phyloP scores from a whole-genome alignment of 257 asterid species.

The Asclepias syriaca region DNA sequence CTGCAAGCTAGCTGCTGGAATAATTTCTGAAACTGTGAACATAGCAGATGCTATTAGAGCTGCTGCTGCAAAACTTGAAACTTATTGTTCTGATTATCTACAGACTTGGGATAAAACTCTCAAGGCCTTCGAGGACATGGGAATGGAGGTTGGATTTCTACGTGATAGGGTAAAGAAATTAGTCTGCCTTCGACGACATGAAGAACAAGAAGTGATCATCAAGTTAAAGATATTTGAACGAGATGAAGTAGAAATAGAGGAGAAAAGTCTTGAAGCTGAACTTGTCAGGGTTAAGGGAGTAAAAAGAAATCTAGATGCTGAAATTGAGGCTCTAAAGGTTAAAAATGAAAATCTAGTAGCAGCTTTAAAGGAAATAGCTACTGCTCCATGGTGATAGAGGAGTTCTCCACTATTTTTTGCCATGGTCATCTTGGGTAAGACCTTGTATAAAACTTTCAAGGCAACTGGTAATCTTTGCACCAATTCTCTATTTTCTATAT shows the following conservation, averaged over 20 bases:
- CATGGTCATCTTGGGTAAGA: neutral
- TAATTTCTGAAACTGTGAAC: conserved; percentile 39
- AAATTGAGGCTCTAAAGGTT: conserved; percentile 32
- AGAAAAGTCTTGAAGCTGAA: conserved; percentile 23
- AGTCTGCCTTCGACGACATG: conserved; percentile 20
- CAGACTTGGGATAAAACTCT: conserved; percentile 51
- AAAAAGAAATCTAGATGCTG: conserved; percentile 24
- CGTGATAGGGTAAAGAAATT: conserved; percentile 35
- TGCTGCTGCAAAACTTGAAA: conserved; percentile 24
- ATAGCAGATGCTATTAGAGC: conserved; percentile 56
- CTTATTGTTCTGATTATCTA: conserved; percentile 22
- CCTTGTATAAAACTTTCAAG: too few relatives aligned
- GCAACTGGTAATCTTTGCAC: too few relatives aligned
- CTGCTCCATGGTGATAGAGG: conserved; percentile 47
- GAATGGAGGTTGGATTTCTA: conserved; percentile 57
- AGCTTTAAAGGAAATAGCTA: conserved; percentile 30
- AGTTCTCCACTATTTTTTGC: neutral
- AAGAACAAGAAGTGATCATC: conserved; percentile 15
- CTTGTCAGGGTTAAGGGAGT: conserved; percentile 22
- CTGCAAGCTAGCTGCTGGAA: conserved; percentile 45
- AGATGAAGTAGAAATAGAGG: conserved; percentile 26
- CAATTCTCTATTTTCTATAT: too few relatives aligned
- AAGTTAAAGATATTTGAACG: conserved; percentile 30
- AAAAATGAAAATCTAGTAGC: conserved; percentile 20
- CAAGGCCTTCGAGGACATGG: conserved; percentile 53